These are phyloP conservation scores for Suillus decipiens DNA, from an alignment of 768 basidiomycete species.

Conservation along the genomic window DNA sequence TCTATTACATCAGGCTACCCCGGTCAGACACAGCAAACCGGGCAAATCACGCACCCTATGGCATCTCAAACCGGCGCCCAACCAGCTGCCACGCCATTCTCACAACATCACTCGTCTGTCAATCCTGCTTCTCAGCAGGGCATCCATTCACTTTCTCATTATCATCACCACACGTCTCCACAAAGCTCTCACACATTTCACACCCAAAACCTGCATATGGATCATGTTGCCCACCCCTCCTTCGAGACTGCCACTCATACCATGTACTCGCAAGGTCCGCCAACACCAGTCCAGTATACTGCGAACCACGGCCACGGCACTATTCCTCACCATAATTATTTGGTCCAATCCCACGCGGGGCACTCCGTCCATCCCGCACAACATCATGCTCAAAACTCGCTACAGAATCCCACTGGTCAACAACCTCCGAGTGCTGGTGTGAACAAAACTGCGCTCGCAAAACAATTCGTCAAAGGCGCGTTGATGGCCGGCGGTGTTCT, in stretches of 20 bases:
- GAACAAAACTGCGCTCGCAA: background rate
- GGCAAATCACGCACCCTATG: background rate
- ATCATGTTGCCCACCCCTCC: background rate
- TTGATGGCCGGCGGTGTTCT: background rate
- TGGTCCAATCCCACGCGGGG: background rate
- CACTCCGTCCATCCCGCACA: background rate
- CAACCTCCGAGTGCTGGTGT: background rate
- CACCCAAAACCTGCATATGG: background rate
- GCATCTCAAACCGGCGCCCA: background rate
- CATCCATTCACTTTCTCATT: background rate
- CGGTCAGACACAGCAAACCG: background rate
- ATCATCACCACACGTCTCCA: background rate
- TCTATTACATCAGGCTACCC: background rate
- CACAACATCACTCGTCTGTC: background rate
- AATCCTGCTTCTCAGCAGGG: constrained; percentile 1
- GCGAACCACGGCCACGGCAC: background rate
- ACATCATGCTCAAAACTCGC: background rate
- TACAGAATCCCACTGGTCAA: background rate
- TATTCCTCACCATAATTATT: background rate
- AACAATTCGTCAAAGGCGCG: constrained; percentile 2
- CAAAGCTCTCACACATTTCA: constrained; percentile 5
- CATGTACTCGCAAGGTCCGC: background rate
- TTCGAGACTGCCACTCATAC: background rate
- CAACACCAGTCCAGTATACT: background rate
- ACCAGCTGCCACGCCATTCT: background rate